These are phyloP conservation scores for Fomitiporia mediterranea DNA, from an alignment of 1,284 basidiomycete species.

Conservation along the genomic window DNA sequence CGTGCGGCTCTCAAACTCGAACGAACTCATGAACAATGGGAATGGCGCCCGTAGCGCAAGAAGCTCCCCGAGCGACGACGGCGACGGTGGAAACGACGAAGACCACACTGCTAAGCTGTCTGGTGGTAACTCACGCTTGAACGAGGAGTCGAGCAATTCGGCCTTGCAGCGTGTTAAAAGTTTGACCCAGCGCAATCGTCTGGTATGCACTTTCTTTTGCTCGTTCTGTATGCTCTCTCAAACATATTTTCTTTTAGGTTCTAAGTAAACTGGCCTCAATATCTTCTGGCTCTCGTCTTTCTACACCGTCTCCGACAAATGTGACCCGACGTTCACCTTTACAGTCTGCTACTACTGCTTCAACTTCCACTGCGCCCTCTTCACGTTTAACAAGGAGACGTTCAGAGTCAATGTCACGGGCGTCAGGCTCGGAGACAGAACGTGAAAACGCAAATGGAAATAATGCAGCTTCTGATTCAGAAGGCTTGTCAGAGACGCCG, in stretches of 20 bases:
- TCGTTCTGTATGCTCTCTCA: neutral
- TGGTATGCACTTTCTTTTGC: constrained; percentile 40
- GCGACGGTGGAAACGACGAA: constrained; percentile 42
- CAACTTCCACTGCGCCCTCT: constrained; percentile 30
- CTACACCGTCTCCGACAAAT: constrained; percentile 37
- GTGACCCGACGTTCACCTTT: constrained; percentile 28
- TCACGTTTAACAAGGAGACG: constrained; percentile 18
- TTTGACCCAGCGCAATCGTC: constrained; percentile 63
- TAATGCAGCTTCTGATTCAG: constrained; percentile 37
- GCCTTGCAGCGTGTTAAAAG: constrained; percentile 64
- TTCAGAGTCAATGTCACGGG: constrained; percentile 14
- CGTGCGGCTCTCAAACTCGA: constrained; percentile 36
- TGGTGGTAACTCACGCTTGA: constrained; percentile 33
- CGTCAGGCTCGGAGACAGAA: constrained; percentile 74
- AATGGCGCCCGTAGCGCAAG: constrained; percentile 30
- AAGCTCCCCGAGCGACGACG: constrained; percentile 37
- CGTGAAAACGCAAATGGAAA: constrained; percentile 48
- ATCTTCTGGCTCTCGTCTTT: constrained; percentile 47
- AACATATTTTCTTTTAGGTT: constrained; percentile 41
- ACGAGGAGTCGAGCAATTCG: constrained; percentile 42
- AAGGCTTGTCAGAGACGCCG: constrained; percentile 38
- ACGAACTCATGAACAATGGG: constrained; percentile 35
- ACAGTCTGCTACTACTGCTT: constrained; percentile 31
- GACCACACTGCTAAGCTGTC: constrained; percentile 61
- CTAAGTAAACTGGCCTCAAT: constrained; percentile 61